Base-by-base conservation (phyloP, 495 filamentous ascomycete genomes). In the Terfezia boudieri region DNA sequence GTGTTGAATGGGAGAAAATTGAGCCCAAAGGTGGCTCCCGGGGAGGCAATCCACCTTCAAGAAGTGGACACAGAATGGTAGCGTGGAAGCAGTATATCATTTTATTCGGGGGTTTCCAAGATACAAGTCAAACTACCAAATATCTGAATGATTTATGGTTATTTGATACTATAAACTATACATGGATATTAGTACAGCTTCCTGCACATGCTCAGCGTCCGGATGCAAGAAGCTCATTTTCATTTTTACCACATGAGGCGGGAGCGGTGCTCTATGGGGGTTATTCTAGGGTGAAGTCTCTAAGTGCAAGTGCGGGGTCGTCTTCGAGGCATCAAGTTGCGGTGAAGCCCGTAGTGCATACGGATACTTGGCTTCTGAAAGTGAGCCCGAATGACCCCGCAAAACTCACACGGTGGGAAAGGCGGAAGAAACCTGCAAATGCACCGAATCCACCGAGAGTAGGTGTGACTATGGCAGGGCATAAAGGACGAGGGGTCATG, bases 31-130 rank as follows among this genome's bases (percentile, higher is more conserved):
- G 84, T 50, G 58, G 43, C 17, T 55, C 55, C 12, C 58, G 56
- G 16, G 60, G 59, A n/a, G 86, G 88, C 66, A 77, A 79, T 0
- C 90, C 90, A 20, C 86, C 88, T 8, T 89, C 90, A 8, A 74
- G 90, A 58, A 89, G 83, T 62, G 90, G 90, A 2, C 90, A 98
- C 68, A 76, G 90, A 57, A 90, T 98, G 83, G 90, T 87, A 12
- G 88, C 84, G 60, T 94, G 75, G 72, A 95, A 94, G 71, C 81
- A 81, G 62, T 83, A 82, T 60, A 80, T 85, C 38, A 69, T 86
- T 37, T 66, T 83, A 8, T 82, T 82, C 57, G 83, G 82, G 59
- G 86, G 90, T 9, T 98, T 98, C 66, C 90, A 96, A 67, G 90
- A 98, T 65, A 95, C 89, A 14, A 84, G 85, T 9, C 81, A 89